Evolutionary conservation across 495 filamentous ascomycete genomes (phyloP).

Genomic region (Glonium stellatum): DNA sequence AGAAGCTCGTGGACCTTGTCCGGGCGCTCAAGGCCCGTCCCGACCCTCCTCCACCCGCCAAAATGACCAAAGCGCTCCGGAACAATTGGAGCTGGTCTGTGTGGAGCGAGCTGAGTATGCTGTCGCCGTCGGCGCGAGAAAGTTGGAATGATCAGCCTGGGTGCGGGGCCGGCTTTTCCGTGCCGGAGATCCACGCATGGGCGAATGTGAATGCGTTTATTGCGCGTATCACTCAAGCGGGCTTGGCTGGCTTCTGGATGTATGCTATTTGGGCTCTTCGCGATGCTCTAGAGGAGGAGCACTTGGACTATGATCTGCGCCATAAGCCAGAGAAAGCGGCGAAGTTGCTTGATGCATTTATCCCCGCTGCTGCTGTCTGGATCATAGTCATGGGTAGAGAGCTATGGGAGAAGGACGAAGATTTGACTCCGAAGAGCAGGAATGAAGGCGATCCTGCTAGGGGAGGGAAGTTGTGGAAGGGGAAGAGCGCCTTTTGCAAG

Average conservation of each 20-base stretch:
- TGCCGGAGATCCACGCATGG: slow-evolving; percentile 20
- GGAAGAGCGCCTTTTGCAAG: slow-evolving; percentile 15
- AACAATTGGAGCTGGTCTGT: not conserved
- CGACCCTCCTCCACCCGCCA: not conserved
- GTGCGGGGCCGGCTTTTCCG: slow-evolving; percentile 6
- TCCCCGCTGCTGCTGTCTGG: slow-evolving; percentile 19
- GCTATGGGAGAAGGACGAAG: slow-evolving; percentile 15
- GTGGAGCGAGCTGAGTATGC: slow-evolving; percentile 4
- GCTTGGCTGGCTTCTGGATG: slow-evolving; percentile 6
- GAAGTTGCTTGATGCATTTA: slow-evolving; percentile 10
- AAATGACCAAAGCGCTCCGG: not conserved
- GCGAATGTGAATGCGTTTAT: slow-evolving; percentile 20
- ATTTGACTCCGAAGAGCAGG: slow-evolving; percentile 10
- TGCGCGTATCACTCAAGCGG: slow-evolving; percentile 9
- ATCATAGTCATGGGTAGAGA: slow-evolving; percentile 11
- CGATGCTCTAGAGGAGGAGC: slow-evolving; percentile 9
- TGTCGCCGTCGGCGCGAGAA: not conserved
- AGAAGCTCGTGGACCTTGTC: slow-evolving; percentile 2
- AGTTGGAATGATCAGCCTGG: slow-evolving; percentile 9
- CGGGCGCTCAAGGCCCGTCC: slow-evolving; percentile 1
- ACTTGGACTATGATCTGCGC: not conserved
- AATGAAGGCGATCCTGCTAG: slow-evolving; percentile 14
- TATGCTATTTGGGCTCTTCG: slow-evolving; percentile 15
- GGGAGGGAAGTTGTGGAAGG: slow-evolving; percentile 7
- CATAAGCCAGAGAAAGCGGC: slow-evolving; percentile 5